Percentiles rank a stretch among this genome's conserved stretches.
phyloP scores from a whole-genome alignment of 2,329 filamentous ascomycete genomes.

The Cladophialophora carrionii region DNA sequence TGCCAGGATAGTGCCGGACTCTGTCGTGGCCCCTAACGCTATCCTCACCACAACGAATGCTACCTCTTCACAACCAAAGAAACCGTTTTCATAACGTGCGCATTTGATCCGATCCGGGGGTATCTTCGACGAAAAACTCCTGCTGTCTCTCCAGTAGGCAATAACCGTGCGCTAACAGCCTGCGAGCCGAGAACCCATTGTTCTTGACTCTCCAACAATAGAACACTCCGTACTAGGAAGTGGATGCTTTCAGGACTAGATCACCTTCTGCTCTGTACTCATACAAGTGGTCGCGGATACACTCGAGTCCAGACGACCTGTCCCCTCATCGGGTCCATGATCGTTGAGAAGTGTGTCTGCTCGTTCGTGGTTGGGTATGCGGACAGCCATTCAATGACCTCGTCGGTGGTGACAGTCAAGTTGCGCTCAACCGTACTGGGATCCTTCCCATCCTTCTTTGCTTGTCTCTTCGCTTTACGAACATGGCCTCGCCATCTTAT shows the following conservation, averaged over 20 bases:
- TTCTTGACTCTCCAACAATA: background rate
- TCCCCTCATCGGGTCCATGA: slow-evolving; percentile 60
- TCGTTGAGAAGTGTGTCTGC: slow-evolving; percentile 60
- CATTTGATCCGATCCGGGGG: background rate
- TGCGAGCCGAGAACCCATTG: background rate
- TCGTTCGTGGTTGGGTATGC: slow-evolving; percentile 61
- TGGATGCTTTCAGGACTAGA: background rate
- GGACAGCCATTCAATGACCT: slow-evolving; percentile 55
- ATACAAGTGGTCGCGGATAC: slow-evolving; percentile 35
- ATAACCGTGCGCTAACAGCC: background rate
- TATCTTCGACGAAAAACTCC: background rate
- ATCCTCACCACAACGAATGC: background rate
- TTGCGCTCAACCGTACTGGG: slow-evolving; percentile 30
- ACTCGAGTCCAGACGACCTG: slow-evolving; percentile 52
- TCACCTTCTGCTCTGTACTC: background rate
- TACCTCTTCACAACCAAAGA: background rate
- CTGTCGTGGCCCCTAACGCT: background rate
- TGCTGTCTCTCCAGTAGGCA: background rate
- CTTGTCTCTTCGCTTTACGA: slow-evolving; percentile 21
- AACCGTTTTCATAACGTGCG: background rate
- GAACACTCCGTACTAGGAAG: background rate
- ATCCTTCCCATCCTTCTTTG: slow-evolving; percentile 13
- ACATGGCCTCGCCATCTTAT: slow-evolving; percentile 29
- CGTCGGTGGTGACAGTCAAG: slow-evolving; percentile 41
- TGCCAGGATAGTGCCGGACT: background rate